Percentiles rank a stretch among this genome's conserved stretches.
These are phyloP conservation scores for Leptographium flavum DNA, from an alignment of 2,329 filamentous ascomycete species.

Conservation along the genomic window DNA sequence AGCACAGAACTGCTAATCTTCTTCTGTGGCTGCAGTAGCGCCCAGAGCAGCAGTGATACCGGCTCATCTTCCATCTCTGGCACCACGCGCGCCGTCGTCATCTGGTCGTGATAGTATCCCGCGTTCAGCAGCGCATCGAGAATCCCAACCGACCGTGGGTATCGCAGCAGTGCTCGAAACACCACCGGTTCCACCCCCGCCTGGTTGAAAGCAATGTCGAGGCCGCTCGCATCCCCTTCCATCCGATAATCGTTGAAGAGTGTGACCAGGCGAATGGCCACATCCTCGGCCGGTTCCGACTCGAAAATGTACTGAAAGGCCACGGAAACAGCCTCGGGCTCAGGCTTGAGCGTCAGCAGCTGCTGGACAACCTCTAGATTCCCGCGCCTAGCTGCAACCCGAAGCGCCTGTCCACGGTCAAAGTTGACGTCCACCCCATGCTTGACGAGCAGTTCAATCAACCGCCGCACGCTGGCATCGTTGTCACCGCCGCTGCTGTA, in stretches of 20 bases:
- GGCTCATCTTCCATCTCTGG: conserved; percentile 35
- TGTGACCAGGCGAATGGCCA: conserved; percentile 33
- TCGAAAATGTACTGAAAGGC: conserved; percentile 44
- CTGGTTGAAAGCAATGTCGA: conserved; percentile 35
- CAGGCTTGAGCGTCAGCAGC: conserved; percentile 35
- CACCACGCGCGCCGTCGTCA: conserved; percentile 26
- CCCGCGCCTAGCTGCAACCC: conserved; percentile 36
- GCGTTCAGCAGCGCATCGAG: conserved; percentile 37
- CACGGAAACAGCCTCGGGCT: conserved; percentile 31
- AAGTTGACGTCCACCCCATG: conserved; percentile 32
- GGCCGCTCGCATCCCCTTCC: conserved; percentile 24
- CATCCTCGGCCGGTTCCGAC: conserved; percentile 32
- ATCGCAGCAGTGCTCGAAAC: conserved; percentile 36
- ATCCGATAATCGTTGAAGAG: conserved; percentile 34
- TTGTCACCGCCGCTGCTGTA: conserved; percentile 25
- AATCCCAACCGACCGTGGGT: conserved; percentile 39
- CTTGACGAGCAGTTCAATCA: conserved; percentile 28
- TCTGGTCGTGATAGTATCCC: conserved; percentile 46
- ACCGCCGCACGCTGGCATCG: conserved; percentile 26
- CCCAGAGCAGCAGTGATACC: conserved; percentile 45
- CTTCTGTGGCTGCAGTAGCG: conserved; percentile 48
- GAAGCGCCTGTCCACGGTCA: conserved; percentile 37
- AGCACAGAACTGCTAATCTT: conserved; percentile 44
- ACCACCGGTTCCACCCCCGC: conserved; percentile 31
- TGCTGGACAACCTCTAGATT: conserved; percentile 33